phyloP scores from a whole-genome alignment of 257 asterid genomes.

The Ilex asprella region DNA sequence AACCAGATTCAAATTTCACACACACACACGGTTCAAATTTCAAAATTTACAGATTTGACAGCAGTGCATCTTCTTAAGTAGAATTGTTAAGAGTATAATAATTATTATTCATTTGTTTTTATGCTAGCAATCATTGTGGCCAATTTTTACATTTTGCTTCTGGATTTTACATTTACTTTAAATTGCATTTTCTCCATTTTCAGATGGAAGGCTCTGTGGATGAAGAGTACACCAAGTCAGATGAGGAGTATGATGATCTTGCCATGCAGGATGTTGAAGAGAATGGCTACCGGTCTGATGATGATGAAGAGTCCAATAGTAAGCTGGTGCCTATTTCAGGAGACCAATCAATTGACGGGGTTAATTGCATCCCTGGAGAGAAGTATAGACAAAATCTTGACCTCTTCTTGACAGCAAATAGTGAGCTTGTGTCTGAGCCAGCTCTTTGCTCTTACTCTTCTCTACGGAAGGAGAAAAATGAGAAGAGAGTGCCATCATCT shows the following conservation, averaged over 20 bases:
- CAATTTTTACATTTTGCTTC: too few species aligned
- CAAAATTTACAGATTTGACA: too few species aligned
- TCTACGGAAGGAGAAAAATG: slow-evolving; percentile 27
- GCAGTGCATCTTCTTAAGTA: too few species aligned
- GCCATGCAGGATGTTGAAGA: slow-evolving; percentile 57
- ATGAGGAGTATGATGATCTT: slow-evolving; percentile 88
- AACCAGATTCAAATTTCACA: too few species aligned
- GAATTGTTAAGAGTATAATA: too few species aligned
- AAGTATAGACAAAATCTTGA: slow-evolving; percentile 33
- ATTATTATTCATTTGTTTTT: too few species aligned
- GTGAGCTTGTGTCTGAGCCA: slow-evolving; percentile 25
- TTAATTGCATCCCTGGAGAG: slow-evolving; percentile 17
- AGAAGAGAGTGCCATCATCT: slow-evolving; percentile 18
- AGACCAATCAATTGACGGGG: slow-evolving; percentile 13
- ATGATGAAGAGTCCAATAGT: slow-evolving; percentile 34
- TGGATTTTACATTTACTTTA: too few species aligned
- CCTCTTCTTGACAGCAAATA: slow-evolving; percentile 30
- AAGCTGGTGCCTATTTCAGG: slow-evolving; percentile 13
- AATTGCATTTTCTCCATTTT: background rate
- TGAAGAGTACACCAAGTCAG: slow-evolving; percentile 70
- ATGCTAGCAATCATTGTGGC: too few species aligned
- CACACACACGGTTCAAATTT: too few species aligned
- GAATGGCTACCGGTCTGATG: slow-evolving; percentile 32
- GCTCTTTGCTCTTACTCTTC: slow-evolving; percentile 15
- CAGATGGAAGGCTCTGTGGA: slow-evolving; percentile 91